Evolutionary conservation across 2,329 filamentous ascomycete species (phyloP), one percentile per base, ranked within the genome.

Genomic region (Volutella citrinella): DNA sequence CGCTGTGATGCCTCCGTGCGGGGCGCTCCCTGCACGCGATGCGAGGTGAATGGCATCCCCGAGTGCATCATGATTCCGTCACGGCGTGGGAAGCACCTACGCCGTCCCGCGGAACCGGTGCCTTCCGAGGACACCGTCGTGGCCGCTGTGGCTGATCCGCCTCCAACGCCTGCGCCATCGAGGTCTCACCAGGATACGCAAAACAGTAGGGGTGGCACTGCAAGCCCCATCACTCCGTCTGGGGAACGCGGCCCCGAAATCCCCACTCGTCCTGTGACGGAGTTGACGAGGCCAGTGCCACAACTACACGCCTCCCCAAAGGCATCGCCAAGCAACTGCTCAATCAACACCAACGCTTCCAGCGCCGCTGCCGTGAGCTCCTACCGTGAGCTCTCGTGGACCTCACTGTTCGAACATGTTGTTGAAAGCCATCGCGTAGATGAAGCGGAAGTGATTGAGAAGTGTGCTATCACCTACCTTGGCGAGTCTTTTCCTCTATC

Each of bases 401-500:
- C 27, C 16, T 10, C 27, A 12, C 19, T 29, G 27, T 29, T 29
- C 27, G 16, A 29, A 6, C 27, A 29, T 19, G 19, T 29, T 15
- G n/a, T 29, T 15, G 27, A 29, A 12, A 19, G n/a, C 16, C 27
- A 15, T 19, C 27, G 27, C 17, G n/a, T 12, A 19, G 27, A 19
- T 19, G n/a, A 15, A 19, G n/a, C n/a, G n/a, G 16, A 13, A 12
- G 16, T n/a, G 10, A 16, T 29, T 11, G 27, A 29, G 17, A 29
- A 29, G 12, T 29, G 27, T 19, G 19, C 27, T 13, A 29, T 29
- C 27, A 29, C 27, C 12, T 29, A 29, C 27, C 27, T 29, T 5
- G 27, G 27, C 15, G 27, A 29, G 27, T 29, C 27, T 17, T 29
- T 29, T 13, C 27, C 27, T n/a, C 5, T 29, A n/a, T 7, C 27